Conservation (phyloP, 352 stramenopile species). For the Pythium guiyangense region DNA sequence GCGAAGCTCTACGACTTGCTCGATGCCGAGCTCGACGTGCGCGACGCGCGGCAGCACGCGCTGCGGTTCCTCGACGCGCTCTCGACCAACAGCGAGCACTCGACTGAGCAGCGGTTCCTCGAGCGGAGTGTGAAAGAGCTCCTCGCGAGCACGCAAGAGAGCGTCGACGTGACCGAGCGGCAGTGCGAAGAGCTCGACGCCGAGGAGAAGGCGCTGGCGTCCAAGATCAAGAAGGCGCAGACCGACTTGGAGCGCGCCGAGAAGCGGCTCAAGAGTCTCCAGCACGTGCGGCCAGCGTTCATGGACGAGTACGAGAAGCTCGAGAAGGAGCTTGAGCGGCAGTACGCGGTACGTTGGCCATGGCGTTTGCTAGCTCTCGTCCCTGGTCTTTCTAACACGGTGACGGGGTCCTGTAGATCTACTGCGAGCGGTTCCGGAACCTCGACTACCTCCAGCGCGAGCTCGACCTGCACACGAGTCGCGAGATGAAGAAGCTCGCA, state of each 20-base stretch:
- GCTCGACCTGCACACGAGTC: conserved; percentile 85
- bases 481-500: conserved; percentile 84
- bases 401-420: conserved; percentile 34
- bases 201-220: conserved; percentile 87
- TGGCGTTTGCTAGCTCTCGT: not conserved
- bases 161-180: conserved; percentile 80
- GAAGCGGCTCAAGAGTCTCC: conserved; percentile 91
- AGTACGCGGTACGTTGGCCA: conserved; percentile 84
- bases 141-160: conserved; percentile 76
- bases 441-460: conserved; percentile 96
- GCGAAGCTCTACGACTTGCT: conserved; percentile 92
- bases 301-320: conserved; percentile 98
- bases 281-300: conserved; percentile 92
- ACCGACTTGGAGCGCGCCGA: conserved; percentile 94
- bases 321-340: conserved; percentile 93
- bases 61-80: conserved; percentile 92
- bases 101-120: conserved; percentile 84
- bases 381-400: not conserved
- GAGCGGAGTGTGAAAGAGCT: conserved; percentile 81
- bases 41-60: conserved; percentile 70
- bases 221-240: conserved; percentile 94
- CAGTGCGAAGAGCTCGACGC: conserved; percentile 90
- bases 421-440: conserved; percentile 94
- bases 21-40: conserved; percentile 87
- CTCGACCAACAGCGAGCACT: conserved; percentile 81